These are phyloP conservation scores for Raphanus sativus DNA, from an alignment of 345 rosid species.

Conservation along the genomic window DNA sequence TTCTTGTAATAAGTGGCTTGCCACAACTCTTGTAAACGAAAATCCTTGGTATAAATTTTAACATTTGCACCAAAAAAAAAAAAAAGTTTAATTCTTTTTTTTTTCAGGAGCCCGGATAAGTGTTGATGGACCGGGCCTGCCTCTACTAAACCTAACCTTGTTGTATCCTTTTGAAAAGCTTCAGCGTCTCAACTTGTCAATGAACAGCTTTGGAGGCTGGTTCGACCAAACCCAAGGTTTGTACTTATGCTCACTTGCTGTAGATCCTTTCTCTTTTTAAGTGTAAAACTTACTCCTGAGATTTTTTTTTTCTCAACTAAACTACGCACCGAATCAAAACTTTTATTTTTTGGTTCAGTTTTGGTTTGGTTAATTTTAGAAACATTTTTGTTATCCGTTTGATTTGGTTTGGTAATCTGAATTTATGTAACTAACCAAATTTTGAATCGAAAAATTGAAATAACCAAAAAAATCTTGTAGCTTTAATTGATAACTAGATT, in stretches of 20 bases:
- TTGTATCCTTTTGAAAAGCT: constrained; percentile 17
- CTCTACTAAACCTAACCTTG: constrained; percentile 13
- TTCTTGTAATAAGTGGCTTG: background rate
- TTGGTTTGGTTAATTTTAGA: background rate
- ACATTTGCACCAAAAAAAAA: too few relatives aligned
- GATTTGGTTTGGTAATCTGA: background rate
- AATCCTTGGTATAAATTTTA: too few relatives aligned
- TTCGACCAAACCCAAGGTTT: constrained; percentile 9
- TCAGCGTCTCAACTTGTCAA: constrained; percentile 2
- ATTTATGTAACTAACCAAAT: too few relatives aligned
- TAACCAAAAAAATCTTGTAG: too few relatives aligned
- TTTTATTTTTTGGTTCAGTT: background rate
- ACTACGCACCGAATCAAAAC: background rate
- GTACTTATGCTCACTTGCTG: background rate
- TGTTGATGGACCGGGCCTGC: background rate
- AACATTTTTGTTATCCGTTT: background rate
- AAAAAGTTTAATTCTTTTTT: too few relatives aligned
- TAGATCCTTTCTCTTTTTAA: background rate
- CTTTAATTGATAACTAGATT: too few relatives aligned
- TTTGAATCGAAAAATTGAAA: too few relatives aligned
- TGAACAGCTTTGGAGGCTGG: background rate
- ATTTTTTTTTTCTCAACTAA: too few relatives aligned
- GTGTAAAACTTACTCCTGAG: background rate
- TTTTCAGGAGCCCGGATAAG: too few relatives aligned
- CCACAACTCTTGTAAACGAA: background rate